A percentile compares a stretch with the other conserved stretches of the same genome.
Conservation (phyloP, 495 filamentous ascomycete genomes). For the Acidomyces sp. region DNA sequence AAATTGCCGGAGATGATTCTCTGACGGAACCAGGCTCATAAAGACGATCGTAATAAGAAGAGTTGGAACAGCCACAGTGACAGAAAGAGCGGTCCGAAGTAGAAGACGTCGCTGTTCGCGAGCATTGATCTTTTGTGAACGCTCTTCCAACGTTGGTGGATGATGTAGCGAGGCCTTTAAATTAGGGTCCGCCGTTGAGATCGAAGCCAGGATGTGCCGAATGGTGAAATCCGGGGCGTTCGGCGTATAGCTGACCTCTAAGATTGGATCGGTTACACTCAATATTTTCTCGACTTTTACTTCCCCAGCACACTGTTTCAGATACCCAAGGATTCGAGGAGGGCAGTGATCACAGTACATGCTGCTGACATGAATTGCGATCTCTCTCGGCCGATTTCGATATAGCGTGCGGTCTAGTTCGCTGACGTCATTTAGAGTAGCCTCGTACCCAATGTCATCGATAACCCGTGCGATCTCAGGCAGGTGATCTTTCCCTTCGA, state of each 20-base stretch:
- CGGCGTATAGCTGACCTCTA: constrained; percentile 61
- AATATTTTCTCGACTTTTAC: constrained; percentile 37
- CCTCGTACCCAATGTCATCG: constrained; percentile 72
- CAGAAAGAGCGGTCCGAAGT: constrained; percentile 51
- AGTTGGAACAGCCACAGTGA: constrained; percentile 66
- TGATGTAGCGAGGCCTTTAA: constrained; percentile 62
- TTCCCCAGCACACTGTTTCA: constrained; percentile 36
- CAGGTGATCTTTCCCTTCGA: constrained; percentile 33
- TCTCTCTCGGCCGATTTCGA: constrained; percentile 35
- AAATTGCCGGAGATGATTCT: constrained; percentile 41
- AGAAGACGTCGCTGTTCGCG: constrained; percentile 25
- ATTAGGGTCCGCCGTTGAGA: constrained; percentile 48
- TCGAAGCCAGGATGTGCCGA: constrained; percentile 53
- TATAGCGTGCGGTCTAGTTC: constrained; percentile 7
- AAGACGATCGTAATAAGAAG: constrained; percentile 84
- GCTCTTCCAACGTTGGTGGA: constrained; percentile 73
- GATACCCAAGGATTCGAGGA: constrained; percentile 38
- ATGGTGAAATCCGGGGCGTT: constrained; percentile 59
- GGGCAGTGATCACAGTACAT: constrained; percentile 87
- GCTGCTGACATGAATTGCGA: constrained; percentile 59
- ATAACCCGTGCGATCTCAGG: constrained; percentile 54
- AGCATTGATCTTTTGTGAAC: constrained; percentile 46
- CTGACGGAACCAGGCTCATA: constrained; percentile 61
- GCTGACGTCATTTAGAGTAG: constrained; percentile 41
- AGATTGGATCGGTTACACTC: constrained; percentile 46